Base-by-base conservation (phyloP, 345 rosid species). In the Viola odorata region DNA sequence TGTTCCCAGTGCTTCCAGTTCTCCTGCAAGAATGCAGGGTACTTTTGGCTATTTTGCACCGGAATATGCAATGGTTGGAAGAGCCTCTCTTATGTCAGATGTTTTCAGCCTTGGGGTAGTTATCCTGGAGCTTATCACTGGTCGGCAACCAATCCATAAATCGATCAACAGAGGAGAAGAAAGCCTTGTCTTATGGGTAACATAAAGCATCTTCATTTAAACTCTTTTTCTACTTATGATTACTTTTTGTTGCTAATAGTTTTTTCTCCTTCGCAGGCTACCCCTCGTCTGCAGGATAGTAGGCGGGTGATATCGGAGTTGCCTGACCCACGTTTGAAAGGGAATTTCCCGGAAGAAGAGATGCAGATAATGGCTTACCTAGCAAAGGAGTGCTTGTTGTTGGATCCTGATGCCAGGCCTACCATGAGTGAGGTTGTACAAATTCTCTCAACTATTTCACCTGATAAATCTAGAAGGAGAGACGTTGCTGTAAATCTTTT, bases 81-180 rank as follows among this genome's bases (percentile, higher is more conserved):
- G 95, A 68, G 95, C 99, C 58, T 94, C 97, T 15, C 82, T 75
- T 4, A 94, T 90, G 87, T 88, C 99, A 12, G 99, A 94, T 69
- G 99, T 94, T 66, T 94, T 94, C 70, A 94, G 99, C 75, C 90
- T 90, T 2, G 99, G 99, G 50, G 99, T 94, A 40, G 99, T 94
- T 66, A 83, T 94, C 55, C 90, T 94, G 50, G 97, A 94, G 83
- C 88, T 94, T 62, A 83, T 94, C 65, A 90, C 96, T 1, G 99
- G 99, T 49, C 83, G 85, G 51, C 85, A 83, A 62, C 96, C 99
- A 7, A 88, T 90, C 73, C 95, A 81, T 8, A 80, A 78, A 72
- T 74, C 82, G 0, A 77, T 77, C 48, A 77, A 75, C 73, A 88
- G 82, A 80, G 88, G 88, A 70, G 90, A 86, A 78, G 95, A 90